Percentiles rank a stretch among this genome's conserved stretches.
phyloP scores from a whole-genome alignment of 495 filamentous ascomycete species.

The Extremus antarcticus region DNA sequence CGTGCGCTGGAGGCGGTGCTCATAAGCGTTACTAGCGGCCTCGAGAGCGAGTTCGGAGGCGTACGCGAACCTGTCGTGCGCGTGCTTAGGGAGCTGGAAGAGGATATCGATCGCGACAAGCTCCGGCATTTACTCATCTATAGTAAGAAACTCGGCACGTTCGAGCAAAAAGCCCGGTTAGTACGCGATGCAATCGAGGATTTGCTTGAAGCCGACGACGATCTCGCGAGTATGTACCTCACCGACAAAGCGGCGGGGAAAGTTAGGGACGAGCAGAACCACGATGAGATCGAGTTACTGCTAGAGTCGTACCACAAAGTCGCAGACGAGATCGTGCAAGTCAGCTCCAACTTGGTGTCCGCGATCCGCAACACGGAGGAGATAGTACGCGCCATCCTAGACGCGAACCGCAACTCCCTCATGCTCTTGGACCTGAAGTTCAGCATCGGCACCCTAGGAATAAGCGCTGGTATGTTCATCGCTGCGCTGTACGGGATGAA shows the following conservation, averaged over 20 bases:
- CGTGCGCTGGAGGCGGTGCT: constrained; percentile 73
- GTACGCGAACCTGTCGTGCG: constrained; percentile 84
- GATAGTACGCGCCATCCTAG: constrained; percentile 93
- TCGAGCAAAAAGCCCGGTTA: constrained; percentile 90
- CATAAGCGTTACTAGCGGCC: constrained; percentile 68
- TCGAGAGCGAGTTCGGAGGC: constrained; percentile 88
- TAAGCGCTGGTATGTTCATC: constrained; percentile 85
- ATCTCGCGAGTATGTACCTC: constrained; percentile 89
- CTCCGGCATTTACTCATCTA: constrained; percentile 80
- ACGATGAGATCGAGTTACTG: constrained; percentile 93
- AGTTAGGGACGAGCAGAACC: constrained; percentile 69
- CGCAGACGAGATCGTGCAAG: constrained; percentile 94
- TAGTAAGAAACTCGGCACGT: constrained; percentile 89
- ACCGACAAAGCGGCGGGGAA: constrained; percentile 71
- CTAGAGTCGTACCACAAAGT: constrained; percentile 96
- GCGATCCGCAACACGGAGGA: constrained; percentile 97
- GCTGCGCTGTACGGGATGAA: constrained; percentile 99
- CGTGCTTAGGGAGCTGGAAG: constrained; percentile 81
- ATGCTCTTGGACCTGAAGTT: constrained; percentile 98
- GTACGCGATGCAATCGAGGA: constrained; percentile 95
- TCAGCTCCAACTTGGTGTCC: constrained; percentile 83
- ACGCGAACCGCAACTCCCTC: constrained; percentile 94
- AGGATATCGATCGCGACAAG: constrained; percentile 94
- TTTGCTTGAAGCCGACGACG: constrained; percentile 93
- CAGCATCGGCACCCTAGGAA: constrained; percentile 82